Evolutionary conservation across 352 stramenopile species (phyloP), one percentile per base, ranked within the genome.

Genomic region (Phytophthora quininea): DNA sequence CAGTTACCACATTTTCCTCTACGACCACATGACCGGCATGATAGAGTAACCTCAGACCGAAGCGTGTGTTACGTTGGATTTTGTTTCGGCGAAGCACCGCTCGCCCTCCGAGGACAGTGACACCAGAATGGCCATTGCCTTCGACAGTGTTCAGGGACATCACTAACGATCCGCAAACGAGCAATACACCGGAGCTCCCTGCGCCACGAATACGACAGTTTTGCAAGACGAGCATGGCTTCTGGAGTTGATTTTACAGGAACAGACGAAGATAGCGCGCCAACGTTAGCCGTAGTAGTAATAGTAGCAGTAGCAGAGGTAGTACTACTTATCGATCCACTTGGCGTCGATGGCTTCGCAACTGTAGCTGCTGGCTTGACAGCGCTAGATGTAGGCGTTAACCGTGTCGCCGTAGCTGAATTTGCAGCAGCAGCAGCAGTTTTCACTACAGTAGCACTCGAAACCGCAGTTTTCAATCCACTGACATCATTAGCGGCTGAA

Each of bases 11-110:
- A 52, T 95, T 95, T 32, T 92, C 77, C 64, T 95, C 83, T 19
- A 95, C 59, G n/a, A 93, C 81, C 10, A 92, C 76, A 33, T 89
- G 86, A 11, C 77, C 76, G 0, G 85, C 78, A 32, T 91, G 83
- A 53, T 92, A 90, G 9, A 95, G 59, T 29, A 95, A 43, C 0
- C 87, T 74, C 54, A 95, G 80, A 6, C 87, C 87, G 65, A 92
- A 95, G 0, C 84, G 87, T 3, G 62, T 70, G 64, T 95, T 95
- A 9, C 56, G 62, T 29, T 87, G 64, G 49, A 95, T 82, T 46
- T 82, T 80, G 62, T 92, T 95, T 4, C 76, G 74, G 0, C 84
- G 76, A 6, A 93, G 46, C 30, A 95, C 59, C 4, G 81, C 87
- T 29, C 89, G 76, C 9, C 87, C 87, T 40, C 69, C 71, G 9